phyloP scores from a whole-genome alignment of 805 yeast species.

The Wickerhamomyces alni region DNA sequence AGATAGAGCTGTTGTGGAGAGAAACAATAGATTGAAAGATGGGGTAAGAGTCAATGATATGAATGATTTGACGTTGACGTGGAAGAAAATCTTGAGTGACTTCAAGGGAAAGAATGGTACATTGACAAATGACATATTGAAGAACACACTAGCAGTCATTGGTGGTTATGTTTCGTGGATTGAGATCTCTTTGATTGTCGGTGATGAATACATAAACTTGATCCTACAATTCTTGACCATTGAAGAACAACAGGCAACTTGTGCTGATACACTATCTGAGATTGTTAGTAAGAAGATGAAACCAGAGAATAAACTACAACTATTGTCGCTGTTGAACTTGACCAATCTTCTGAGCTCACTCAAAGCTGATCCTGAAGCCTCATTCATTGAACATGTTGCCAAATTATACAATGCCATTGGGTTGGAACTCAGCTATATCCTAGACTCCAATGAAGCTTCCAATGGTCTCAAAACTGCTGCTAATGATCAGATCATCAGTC shows the following conservation, averaged over 20 bases:
- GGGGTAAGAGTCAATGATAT: constrained; percentile 74
- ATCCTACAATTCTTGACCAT: constrained; percentile 62
- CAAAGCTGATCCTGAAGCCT: constrained; percentile 43
- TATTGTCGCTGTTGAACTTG: constrained; percentile 63
- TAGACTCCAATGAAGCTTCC: constrained; percentile 48
- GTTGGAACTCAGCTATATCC: constrained; percentile 61
- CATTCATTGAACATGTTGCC: constrained; percentile 71
- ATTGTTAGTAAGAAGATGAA: constrained; percentile 76
- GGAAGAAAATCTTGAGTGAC: constrained; percentile 54
- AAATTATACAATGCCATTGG: constrained; percentile 71
- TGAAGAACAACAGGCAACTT: constrained; percentile 9
- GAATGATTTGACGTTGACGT: constrained; percentile 51
- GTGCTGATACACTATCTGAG: constrained; percentile 47
- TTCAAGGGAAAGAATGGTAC: constrained; percentile 25
- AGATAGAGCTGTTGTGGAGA: constrained; percentile 52
- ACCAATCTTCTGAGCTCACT: constrained; percentile 43
- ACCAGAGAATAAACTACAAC: constrained; percentile 55
- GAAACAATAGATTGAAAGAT: constrained; percentile 75
- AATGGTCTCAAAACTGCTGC: constrained; percentile 33
- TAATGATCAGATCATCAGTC: constrained; percentile 45
- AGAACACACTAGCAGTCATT: constrained; percentile 54
- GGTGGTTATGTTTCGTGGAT: constrained; percentile 94
- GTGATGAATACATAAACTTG: constrained; percentile 20
- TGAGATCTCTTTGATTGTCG: constrained; percentile 21
- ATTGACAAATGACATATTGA: constrained; percentile 41